Base-by-base conservation (phyloP, 306 rosid genomes). In the Datisca glomerata region DNA sequence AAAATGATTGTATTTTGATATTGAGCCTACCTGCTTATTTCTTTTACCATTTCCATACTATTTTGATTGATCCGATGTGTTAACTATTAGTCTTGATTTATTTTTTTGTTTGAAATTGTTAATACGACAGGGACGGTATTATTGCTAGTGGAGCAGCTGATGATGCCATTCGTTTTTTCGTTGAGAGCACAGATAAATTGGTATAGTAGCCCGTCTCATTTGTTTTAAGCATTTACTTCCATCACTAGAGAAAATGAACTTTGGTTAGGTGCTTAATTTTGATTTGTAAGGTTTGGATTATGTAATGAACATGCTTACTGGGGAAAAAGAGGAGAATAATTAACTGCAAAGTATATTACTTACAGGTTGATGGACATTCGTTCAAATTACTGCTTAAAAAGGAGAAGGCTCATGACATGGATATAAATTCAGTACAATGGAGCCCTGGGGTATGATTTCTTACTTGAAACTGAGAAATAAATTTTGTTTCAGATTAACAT, bases 131-230 rank as follows among this genome's bases (percentile, higher is more conserved):
- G 51, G 77, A 76, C 31, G 93, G 82, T 40, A 84, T 91, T 47
- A 69, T 91, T 65, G 91, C 86, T 44, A 84, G 92, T 71, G 98
- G 95, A 68, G 98, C 98, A 47, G 95, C 95, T 34, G 98, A 89
- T 55, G 81, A 89, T 61, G 67, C 79, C 36, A 80, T 89, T 35
- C 72, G 77, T 16, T 67, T 84, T 57, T 91, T 91, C 59, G 87
- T 67, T 63, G 80, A 75, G 57, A 69, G 75, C 49, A 47, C 39
- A 14, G 78, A 84, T 56, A 61, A 61, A 47, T 55, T 51, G 80
- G 98, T 91, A 69, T 64, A 13, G 39, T 43, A 47, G 28, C 21
- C 40, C 4, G n/a, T n/a, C n/a, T n/a, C n/a, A n/a, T 12, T 38
- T 38, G 43, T 38, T 1, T 17, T 3, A n/a, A 38, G 19, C 7